These are phyloP conservation scores for Croton setiger DNA, from an alignment of 441 rosid species.

Conservation along the genomic window DNA sequence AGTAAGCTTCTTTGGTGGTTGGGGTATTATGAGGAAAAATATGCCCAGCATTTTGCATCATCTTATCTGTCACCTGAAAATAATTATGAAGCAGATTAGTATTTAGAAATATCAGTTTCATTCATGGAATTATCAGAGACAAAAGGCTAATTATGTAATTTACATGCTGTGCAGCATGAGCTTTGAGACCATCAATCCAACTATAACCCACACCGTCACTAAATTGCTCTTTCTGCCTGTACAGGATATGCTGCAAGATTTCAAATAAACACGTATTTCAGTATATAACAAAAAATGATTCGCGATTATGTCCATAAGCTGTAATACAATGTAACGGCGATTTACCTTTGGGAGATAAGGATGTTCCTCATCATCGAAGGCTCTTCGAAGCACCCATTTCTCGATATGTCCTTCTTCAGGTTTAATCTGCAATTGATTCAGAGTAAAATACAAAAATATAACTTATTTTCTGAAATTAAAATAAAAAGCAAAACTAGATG, in stretches of 20 bases:
- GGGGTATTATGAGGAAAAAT: conserved; percentile 86
- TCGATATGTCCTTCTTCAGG: conserved; percentile 63
- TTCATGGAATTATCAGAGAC: no score
- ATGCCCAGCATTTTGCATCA: conserved; percentile 68
- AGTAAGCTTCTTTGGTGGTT: conserved; percentile 72
- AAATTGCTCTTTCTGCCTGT: conserved; percentile 89
- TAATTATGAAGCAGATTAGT: background rate
- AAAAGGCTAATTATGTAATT: background rate
- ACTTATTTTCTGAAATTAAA: background rate
- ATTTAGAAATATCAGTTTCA: no score
- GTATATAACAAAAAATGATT: background rate
- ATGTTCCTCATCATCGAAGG: conserved; percentile 73
- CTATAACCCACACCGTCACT: conserved; percentile 96
- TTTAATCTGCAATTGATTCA: conserved; percentile 39
- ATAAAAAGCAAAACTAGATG: background rate
- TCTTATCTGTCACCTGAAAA: conserved; percentile 65
- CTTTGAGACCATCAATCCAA: conserved; percentile 94
- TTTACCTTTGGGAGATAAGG: conserved; percentile 77
- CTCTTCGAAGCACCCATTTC: conserved; percentile 79
- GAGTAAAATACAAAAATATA: background rate
- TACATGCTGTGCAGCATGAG: conserved; percentile 68
- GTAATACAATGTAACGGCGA: no score
- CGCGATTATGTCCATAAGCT: no score
- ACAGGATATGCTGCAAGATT: conserved; percentile 61
- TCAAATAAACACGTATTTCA: conserved; percentile 20